phyloP scores from a whole-genome alignment of 2,329 filamentous ascomycete species.

The Venturia aucupariae region DNA sequence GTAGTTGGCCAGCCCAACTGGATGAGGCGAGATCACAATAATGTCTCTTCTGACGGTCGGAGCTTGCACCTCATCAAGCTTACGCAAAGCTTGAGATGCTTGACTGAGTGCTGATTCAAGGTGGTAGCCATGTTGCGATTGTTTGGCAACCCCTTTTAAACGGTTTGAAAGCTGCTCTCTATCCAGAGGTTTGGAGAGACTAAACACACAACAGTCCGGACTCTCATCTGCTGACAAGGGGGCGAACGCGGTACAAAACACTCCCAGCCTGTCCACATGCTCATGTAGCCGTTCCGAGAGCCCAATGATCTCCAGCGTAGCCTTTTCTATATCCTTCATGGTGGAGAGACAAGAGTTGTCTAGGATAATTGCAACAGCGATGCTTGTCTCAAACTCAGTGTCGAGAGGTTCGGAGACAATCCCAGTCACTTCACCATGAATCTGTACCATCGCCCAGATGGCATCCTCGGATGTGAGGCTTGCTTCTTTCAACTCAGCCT shows the following conservation, averaged over 20 bases:
- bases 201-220: background rate
- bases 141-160: background rate
- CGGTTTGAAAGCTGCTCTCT: background rate
- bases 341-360: conserved; percentile 28
- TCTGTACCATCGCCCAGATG: conserved; percentile 13
- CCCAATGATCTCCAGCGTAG: conserved; percentile 9
- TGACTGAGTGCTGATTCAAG: conserved; percentile 1
- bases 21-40: conserved; percentile 6
- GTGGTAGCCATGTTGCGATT: background rate
- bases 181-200: conserved; percentile 1
- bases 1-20: background rate
- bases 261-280: background rate
- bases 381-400: conserved; percentile 6
- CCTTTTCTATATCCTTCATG: conserved; percentile 12
- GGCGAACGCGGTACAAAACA: conserved; percentile 7
- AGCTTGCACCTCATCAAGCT: background rate
- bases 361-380: conserved; percentile 29
- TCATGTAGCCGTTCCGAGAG: background rate
- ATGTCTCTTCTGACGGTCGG: conserved; percentile 4
- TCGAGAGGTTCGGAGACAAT: conserved; percentile 16
- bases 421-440: conserved; percentile 19
- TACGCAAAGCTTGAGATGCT: conserved; percentile 3
- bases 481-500: conserved; percentile 2
- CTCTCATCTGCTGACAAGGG: background rate
- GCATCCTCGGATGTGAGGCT: conserved; percentile 2